Percentiles rank a stretch among this genome's conserved stretches.
Evolutionary conservation across 352 stramenopile genomes (phyloP).

Genomic region (Globisporangium cederbergense): DNA sequence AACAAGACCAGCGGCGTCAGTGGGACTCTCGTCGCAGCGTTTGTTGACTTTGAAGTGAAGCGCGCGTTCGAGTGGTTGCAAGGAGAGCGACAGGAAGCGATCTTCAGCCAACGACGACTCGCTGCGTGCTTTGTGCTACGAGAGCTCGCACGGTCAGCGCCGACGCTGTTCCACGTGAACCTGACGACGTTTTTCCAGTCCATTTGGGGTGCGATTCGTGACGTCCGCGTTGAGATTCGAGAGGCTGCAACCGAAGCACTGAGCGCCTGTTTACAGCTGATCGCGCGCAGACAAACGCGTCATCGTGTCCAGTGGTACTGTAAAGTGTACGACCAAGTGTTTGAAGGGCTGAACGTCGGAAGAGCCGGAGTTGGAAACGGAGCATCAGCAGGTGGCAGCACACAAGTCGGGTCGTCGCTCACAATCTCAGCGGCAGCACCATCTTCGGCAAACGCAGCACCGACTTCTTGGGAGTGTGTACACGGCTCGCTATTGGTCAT

Average conservation of each 20-base stretch:
- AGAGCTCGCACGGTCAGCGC: constrained; percentile 83
- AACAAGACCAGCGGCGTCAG: constrained; percentile 63
- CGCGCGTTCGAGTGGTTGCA: constrained; percentile 89
- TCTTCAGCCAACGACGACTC: constrained; percentile 74
- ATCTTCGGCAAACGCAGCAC: constrained; percentile 13
- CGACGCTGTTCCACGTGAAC: constrained; percentile 90
- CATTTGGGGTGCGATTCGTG: constrained; percentile 86
- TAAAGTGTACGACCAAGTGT: constrained; percentile 90
- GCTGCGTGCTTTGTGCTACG: constrained; percentile 84
- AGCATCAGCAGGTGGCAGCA: constrained; percentile 23
- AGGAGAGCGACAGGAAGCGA: constrained; percentile 53
- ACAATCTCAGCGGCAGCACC: constrained; percentile 4
- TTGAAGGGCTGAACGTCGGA: constrained; percentile 56
- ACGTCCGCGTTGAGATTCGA: constrained; percentile 72
- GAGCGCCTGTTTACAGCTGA: constrained; percentile 86
- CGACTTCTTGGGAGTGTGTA: constrained; percentile 67
- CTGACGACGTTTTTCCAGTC: constrained; percentile 91
- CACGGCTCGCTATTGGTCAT: constrained; percentile 97
- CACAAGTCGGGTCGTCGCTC: constrained; percentile 17
- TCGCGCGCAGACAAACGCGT: constrained; percentile 74
- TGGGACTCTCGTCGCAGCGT: constrained; percentile 83
- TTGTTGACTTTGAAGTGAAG: constrained; percentile 92
- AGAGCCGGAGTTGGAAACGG: constrained; percentile 19
- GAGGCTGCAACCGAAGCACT: constrained; percentile 81
- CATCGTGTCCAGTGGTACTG: constrained; percentile 91